phyloP scores from a whole-genome alignment of 129 eudicot genomes.

The Escallonia herrerae region DNA sequence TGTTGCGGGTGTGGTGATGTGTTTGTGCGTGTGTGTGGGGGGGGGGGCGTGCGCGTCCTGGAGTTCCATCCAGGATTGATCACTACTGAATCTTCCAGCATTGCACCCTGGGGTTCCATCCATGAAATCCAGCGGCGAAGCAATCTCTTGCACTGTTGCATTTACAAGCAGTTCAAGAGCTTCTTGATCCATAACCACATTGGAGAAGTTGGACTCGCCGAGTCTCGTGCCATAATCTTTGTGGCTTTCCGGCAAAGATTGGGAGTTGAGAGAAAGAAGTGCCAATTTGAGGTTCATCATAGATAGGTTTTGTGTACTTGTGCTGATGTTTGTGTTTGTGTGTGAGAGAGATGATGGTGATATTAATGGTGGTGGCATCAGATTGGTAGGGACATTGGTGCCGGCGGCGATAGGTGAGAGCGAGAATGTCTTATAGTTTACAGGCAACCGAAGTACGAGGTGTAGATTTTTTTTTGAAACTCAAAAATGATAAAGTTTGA shows the following conservation, averaged over 20 bases:
- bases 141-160: neutral
- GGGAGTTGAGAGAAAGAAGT: neutral
- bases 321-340: neutral
- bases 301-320: neutral
- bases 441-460: too few species aligned
- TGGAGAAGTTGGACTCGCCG: neutral
- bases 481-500: too few species aligned
- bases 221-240: neutral
- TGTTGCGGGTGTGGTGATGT: too few species aligned
- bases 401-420: too few species aligned
- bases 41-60: too few species aligned
- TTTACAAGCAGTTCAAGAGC: neutral
- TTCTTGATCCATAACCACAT: slow-evolving; percentile 1
- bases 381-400: too few species aligned
- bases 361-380: too few species aligned
- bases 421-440: too few species aligned
- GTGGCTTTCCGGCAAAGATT: neutral
- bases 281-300: neutral
- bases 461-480: too few species aligned
- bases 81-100: neutral
- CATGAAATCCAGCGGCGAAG: neutral
- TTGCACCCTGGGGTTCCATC: neutral
- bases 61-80: too few species aligned
- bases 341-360: too few species aligned
- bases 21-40: too few species aligned